Conservation (phyloP, 352 stramenopile species). For the Phytophthora uliginosa region DNA sequence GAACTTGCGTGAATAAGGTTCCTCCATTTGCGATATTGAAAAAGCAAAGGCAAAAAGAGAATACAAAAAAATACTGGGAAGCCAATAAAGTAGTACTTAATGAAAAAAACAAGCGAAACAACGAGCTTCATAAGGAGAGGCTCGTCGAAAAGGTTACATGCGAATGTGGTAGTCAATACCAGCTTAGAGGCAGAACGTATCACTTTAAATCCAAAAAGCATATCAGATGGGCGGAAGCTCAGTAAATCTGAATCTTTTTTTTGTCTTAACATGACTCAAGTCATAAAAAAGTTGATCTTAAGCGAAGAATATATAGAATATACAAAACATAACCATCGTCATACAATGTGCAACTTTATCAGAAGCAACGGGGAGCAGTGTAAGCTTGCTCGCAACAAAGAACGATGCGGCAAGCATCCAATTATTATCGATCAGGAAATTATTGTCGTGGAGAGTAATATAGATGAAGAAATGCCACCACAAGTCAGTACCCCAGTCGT, state of each 20-base stretch:
- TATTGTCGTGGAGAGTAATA: no score
- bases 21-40: not conserved
- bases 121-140: not conserved
- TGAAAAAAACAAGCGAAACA: conserved; percentile 7
- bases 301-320: no score
- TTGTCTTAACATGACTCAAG: conserved; percentile 2
- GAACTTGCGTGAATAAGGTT: conserved; percentile 7
- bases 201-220: conserved; percentile 14
- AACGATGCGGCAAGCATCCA: no score
- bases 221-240: conserved; percentile 6
- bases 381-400: no score
- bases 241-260: conserved; percentile 12
- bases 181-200: not conserved
- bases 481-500: not conserved
- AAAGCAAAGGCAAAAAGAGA: not conserved
- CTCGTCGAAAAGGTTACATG: not conserved
- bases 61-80: conserved; percentile 3
- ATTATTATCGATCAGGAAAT: no score
- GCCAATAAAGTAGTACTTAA: not conserved
- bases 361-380: no score
- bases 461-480: not conserved
- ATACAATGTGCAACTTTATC: not conserved
- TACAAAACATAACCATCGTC: no score
- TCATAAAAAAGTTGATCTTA: no score
- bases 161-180: conserved; percentile 6